phyloP scores from a whole-genome alignment of 2,329 filamentous ascomycete species.

The Raffaelea albimanens region DNA sequence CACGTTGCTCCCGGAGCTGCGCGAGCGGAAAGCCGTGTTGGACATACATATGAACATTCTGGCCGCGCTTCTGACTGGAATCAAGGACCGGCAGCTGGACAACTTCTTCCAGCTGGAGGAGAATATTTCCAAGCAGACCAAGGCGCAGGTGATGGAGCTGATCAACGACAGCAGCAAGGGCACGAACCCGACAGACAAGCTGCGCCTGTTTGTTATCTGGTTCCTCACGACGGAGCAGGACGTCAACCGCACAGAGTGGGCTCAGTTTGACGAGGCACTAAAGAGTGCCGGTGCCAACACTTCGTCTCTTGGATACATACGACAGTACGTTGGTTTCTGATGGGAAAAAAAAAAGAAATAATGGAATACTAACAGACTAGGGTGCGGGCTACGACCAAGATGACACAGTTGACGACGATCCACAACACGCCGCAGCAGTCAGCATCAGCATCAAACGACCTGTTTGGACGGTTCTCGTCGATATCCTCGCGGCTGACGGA shows the following conservation, averaged over 20 bases:
- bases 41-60: conserved; percentile 99
- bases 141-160: conserved; percentile 78
- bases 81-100: conserved; percentile 91
- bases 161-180: conserved; percentile 77
- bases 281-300: conserved; percentile 66
- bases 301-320: conserved; percentile 73
- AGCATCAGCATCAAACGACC: conserved; percentile 53
- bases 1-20: conserved; percentile 79
- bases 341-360: neutral
- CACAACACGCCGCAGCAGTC: conserved; percentile 62
- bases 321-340: conserved; percentile 50
- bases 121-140: conserved; percentile 82
- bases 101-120: conserved; percentile 96
- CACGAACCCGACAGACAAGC: conserved; percentile 75
- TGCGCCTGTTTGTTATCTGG: conserved; percentile 95
- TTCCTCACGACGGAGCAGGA: conserved; percentile 90
- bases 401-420: conserved; percentile 94
- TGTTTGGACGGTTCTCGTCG: conserved; percentile 89
- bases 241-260: conserved; percentile 70
- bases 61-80: conserved; percentile 64
- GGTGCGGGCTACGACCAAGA: conserved; percentile 65
- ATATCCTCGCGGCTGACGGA: conserved; percentile 89
- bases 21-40: conserved; percentile 83
- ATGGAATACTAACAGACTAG: neutral
- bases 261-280: conserved; percentile 77